A percentile compares a stretch with the other conserved stretches of the same genome.
Conservation (phyloP, 2,329 filamentous ascomycete species). For the Colletotrichum coccodes region DNA sequence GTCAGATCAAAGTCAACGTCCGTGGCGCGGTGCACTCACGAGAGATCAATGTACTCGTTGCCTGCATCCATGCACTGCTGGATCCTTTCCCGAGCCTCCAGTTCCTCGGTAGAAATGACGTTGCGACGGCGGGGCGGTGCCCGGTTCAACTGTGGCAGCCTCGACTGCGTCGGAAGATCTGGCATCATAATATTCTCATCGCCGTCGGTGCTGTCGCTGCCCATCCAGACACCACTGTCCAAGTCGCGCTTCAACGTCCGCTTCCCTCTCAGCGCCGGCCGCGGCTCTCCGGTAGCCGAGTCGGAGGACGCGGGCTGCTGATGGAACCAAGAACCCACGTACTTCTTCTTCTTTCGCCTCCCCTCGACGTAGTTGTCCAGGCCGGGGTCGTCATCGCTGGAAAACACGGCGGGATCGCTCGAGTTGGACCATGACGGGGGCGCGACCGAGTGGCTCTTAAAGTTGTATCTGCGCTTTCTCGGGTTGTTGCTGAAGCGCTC, state of each 20-base stretch:
- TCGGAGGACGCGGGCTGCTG: constrained; percentile 63
- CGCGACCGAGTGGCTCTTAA: constrained; percentile 40
- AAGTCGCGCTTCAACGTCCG: constrained; percentile 67
- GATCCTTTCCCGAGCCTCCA: constrained; percentile 56
- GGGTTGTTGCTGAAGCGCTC: constrained; percentile 51
- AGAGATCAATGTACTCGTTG: constrained; percentile 69
- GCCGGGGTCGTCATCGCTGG: constrained; percentile 76
- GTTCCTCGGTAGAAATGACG: constrained; percentile 53
- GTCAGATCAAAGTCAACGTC: constrained; percentile 12
- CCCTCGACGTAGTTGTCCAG: constrained; percentile 71
- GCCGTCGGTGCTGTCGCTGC: constrained; percentile 64
- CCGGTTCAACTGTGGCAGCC: constrained; percentile 50
- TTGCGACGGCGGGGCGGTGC: constrained; percentile 38
- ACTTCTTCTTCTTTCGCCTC: constrained; percentile 68
- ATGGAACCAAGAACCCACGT: constrained; percentile 75
- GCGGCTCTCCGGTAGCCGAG: constrained; percentile 55
- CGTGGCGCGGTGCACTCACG: constrained; percentile 54
- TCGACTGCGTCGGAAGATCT: constrained; percentile 44
- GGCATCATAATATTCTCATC: constrained; percentile 49
- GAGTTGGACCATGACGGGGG: constrained; percentile 63
- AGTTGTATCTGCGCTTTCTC: constrained; percentile 49
- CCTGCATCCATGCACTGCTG: constrained; percentile 66
- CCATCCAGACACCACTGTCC: constrained; percentile 78
- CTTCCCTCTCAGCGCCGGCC: constrained; percentile 52
- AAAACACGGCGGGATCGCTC: constrained; percentile 78